These are phyloP conservation scores for Capillidium heterosporum DNA, from an alignment of 371 early-diverging fungal species.

Conservation along the genomic window DNA sequence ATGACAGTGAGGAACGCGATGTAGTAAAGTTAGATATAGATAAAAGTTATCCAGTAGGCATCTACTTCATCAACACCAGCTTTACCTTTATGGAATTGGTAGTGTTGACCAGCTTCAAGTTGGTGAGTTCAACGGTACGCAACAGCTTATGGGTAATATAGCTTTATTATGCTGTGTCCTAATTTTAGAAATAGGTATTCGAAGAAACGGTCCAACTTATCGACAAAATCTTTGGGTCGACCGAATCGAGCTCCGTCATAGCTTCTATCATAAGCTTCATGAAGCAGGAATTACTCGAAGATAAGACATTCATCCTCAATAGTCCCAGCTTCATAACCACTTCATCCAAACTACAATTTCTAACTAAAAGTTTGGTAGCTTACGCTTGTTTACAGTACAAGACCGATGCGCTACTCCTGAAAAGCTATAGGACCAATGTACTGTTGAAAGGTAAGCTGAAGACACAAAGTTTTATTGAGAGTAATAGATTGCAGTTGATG, in stretches of 20 bases:
- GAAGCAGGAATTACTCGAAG: conserved; percentile 48
- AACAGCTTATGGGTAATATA: conserved; percentile 34
- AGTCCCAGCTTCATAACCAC: conserved; percentile 40
- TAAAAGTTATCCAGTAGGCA: no score
- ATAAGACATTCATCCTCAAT: conserved; percentile 41
- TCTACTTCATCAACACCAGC: conserved; percentile 45
- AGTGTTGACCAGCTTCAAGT: conserved; percentile 53
- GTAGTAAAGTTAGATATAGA: no score
- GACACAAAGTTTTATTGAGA: background rate
- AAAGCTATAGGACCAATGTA: background rate
- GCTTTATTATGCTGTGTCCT: background rate
- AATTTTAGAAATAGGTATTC: conserved; percentile 28
- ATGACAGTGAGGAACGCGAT: no score
- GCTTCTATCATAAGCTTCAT: conserved; percentile 65
- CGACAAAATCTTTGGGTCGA: conserved; percentile 81
- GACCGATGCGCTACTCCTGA: conserved; percentile 23
- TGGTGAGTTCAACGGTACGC: conserved; percentile 47
- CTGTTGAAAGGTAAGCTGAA: background rate
- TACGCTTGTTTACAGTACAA: conserved; percentile 71
- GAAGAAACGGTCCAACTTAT: conserved; percentile 78
- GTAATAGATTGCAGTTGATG: background rate
- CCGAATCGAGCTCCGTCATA: conserved; percentile 72
- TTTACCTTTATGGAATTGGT: conserved; percentile 67
- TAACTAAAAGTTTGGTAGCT: conserved; percentile 65
- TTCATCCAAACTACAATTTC: no score